These are phyloP conservation scores for Drechmeria coniospora DNA, from an alignment of 2,329 filamentous ascomycete species.

Conservation along the genomic window DNA sequence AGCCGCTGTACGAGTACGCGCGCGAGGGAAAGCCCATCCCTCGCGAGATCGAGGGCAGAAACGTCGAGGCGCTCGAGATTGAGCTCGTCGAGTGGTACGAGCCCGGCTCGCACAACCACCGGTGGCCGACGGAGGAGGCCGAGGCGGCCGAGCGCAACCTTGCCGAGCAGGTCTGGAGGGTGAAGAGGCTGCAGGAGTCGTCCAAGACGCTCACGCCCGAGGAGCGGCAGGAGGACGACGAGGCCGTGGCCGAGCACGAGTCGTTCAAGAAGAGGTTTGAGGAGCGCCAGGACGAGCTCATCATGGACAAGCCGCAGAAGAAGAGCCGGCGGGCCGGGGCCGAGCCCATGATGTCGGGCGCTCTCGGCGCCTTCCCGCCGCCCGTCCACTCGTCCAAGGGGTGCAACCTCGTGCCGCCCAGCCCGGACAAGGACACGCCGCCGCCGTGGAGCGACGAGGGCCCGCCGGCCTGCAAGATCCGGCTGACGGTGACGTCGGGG, in stretches of 20 bases:
- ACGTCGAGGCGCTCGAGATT: slow-evolving; percentile 62
- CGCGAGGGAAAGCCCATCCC: slow-evolving; percentile 78
- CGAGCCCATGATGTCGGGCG: slow-evolving; percentile 41
- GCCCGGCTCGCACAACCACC: slow-evolving; percentile 62
- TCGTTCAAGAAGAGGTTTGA: slow-evolving; percentile 43
- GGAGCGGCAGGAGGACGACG: slow-evolving; percentile 38
- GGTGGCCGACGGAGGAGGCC: slow-evolving; percentile 69
- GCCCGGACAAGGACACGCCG: slow-evolving; percentile 29
- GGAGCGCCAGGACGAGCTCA: slow-evolving; percentile 39
- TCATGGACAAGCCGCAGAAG: slow-evolving; percentile 31
- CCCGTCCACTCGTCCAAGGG: slow-evolving; percentile 25
- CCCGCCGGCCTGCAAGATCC: slow-evolving; percentile 65
- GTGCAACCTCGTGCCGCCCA: slow-evolving; percentile 36
- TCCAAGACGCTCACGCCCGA: slow-evolving; percentile 34
- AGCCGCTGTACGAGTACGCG: slow-evolving; percentile 91
- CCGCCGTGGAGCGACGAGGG: slow-evolving; percentile 44
- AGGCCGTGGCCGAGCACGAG: slow-evolving; percentile 40
- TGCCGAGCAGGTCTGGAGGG: slow-evolving; percentile 55
- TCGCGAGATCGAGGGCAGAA: slow-evolving; percentile 63
- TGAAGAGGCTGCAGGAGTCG: slow-evolving; percentile 39
- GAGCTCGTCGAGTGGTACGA: slow-evolving; percentile 77
- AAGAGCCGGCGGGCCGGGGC: slow-evolving; percentile 13
- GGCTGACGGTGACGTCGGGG: slow-evolving; percentile 85
- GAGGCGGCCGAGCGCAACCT: slow-evolving; percentile 59
- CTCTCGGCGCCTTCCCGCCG: slow-evolving; percentile 34